Evolutionary conservation across 1,284 basidiomycete genomes (phyloP), one percentile per base, ranked within the genome.

Genomic region (Boletus subluridellus): DNA sequence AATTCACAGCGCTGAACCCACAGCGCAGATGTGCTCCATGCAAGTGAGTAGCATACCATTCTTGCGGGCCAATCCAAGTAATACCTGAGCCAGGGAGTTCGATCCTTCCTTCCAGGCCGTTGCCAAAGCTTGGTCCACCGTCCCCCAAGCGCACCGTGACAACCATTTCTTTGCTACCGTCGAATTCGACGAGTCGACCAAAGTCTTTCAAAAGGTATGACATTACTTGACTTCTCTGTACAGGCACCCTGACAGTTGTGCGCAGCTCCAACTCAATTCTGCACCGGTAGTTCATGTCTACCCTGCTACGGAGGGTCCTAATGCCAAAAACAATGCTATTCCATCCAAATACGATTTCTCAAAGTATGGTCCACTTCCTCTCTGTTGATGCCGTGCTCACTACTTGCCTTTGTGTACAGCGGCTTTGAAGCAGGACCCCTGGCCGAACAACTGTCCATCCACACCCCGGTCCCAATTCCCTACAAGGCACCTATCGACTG

Each of bases 91-190:
- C 72, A 95, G 94, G 70, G 83, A 90, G 62, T 96, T 98, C 67
- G 85, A 92, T 56, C 91, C 93, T 4, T 81, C 88, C 17, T 96
- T 87, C 81, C 81, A 81, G 24, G 75, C 85, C 4, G 86, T 97
- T 9, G 90, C 92, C 26, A 86, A 86, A 65, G 85, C 90, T 41
- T 97, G 94, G 95, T 71, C 80, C 6, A 80, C 78, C 32, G 80
- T 81, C 21, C 75, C 89, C 14, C 70, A 79, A 55, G 77, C 77
- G n/a, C 75, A 87, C 38, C 82, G 89, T 46, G 80, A 93, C 71
- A 76, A 80, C 59, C 93, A 96, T 73, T 94, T 97, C 82, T 98
- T 97, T 69, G 95, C 86, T 14, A 87, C 86, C n/a, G 76, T 94
- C 39, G 95, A 98, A 74, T 97, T 96, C 70, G 83, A 89, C 63